Evolutionary conservation across 1,139 yeast species (phyloP).

Genomic region (Geotrichum candidum): DNA sequence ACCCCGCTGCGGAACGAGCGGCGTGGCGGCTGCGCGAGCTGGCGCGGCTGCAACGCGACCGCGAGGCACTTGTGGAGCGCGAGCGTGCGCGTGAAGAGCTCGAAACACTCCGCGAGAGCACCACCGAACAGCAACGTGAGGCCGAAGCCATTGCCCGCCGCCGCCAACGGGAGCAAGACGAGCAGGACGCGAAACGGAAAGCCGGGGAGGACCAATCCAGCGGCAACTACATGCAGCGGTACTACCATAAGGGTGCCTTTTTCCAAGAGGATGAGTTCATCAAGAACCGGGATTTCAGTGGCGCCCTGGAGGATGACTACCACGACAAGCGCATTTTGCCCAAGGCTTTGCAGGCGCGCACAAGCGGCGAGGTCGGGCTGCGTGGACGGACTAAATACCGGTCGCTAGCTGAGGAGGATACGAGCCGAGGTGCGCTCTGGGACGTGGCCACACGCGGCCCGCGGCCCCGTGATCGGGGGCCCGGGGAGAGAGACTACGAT

Average conservation of each 20-base stretch:
- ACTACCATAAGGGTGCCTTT: constrained; percentile 37
- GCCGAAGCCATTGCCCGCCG: constrained; percentile 12
- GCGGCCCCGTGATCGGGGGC: neutral
- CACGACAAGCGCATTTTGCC: constrained; percentile 31
- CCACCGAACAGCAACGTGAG: constrained; percentile 33
- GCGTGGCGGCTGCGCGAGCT: constrained; percentile 46
- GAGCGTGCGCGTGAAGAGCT: constrained; percentile 42
- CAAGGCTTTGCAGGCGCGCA: constrained; percentile 29
- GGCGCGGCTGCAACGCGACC: constrained; percentile 42
- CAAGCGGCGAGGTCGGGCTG: constrained; percentile 25
- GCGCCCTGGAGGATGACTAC: constrained; percentile 30
- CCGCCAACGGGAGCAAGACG: neutral
- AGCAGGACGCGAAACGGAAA: constrained; percentile 17
- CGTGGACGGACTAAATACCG: constrained; percentile 29
- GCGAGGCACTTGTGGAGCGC: constrained; percentile 34
- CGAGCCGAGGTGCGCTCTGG: constrained; percentile 20
- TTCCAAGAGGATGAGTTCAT: constrained; percentile 34
- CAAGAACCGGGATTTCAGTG: constrained; percentile 30
- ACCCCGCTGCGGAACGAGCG: constrained; percentile 43
- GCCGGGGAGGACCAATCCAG: constrained; percentile 17
- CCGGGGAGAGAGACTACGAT: neutral
- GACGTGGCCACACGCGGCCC: neutral
- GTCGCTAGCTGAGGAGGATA: constrained; percentile 29
- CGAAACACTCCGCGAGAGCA: constrained; percentile 29
- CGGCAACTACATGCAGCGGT: constrained; percentile 27